Evolutionary conservation across 257 asterid species (phyloP).

Genomic region (Gentiana dahurica): DNA sequence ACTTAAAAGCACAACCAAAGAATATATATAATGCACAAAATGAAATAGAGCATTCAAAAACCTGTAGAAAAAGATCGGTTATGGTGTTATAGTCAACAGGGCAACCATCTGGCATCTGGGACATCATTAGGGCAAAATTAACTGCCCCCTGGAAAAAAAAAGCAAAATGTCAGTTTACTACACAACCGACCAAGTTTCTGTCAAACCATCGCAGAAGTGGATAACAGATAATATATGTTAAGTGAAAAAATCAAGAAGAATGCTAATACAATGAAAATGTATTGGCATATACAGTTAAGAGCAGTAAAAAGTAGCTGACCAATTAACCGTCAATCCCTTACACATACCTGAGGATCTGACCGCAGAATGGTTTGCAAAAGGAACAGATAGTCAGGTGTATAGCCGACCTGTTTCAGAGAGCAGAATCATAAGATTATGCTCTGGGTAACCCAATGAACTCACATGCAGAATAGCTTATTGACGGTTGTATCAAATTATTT

Average conservation of each 20-base stretch:
- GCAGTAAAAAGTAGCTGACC: neutral
- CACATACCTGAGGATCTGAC: slow-evolving; percentile 90
- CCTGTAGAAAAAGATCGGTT: slow-evolving; percentile 99
- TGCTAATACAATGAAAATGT: too few relatives aligned
- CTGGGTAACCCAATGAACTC: neutral
- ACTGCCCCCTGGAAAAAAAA: slow-evolving; percentile 82
- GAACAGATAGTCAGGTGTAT: slow-evolving; percentile 93
- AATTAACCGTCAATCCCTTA: too few relatives aligned
- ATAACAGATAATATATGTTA: too few relatives aligned
- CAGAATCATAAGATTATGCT: slow-evolving; percentile 2
- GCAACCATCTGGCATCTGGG: slow-evolving; percentile 99
- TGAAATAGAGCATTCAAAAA: slow-evolving; percentile 9
- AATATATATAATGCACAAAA: slow-evolving; percentile 2
- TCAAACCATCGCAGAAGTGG: too few relatives aligned
- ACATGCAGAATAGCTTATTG: neutral
- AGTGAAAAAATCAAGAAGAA: too few relatives aligned
- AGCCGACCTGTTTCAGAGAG: slow-evolving; percentile 72
- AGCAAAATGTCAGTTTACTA: too few relatives aligned
- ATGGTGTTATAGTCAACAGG: slow-evolving; percentile 98
- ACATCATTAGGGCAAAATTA: slow-evolving; percentile 99
- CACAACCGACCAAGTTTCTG: too few relatives aligned
- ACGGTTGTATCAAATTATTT: too few relatives aligned
- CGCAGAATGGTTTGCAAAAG: slow-evolving; percentile 98
- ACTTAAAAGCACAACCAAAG: neutral
- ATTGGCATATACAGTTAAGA: too few relatives aligned